Conservation (phyloP, 2,329 filamentous ascomycete species). For the Ambrosiella beaveri region DNA sequence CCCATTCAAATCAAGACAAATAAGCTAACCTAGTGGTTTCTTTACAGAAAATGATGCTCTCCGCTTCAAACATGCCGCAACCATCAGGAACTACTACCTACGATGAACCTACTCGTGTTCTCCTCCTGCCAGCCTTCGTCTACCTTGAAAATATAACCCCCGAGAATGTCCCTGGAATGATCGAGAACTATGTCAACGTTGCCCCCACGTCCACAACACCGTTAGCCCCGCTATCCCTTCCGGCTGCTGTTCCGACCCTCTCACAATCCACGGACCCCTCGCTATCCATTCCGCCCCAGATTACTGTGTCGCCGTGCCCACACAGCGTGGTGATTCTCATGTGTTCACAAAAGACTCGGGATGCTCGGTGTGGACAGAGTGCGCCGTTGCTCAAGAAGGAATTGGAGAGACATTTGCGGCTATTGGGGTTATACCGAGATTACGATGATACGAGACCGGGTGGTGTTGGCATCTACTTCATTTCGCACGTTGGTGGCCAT, state of each 20-base stretch:
- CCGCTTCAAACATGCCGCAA: constrained; percentile 77
- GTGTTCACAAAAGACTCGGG: constrained; percentile 86
- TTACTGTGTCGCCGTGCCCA: constrained; percentile 41
- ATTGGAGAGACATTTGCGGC: constrained; percentile 73
- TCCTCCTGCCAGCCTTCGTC: constrained; percentile 73
- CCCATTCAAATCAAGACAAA: neutral
- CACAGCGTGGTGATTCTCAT: constrained; percentile 79
- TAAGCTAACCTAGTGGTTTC: neutral
- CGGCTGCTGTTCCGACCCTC: constrained; percentile 19
- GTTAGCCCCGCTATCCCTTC: constrained; percentile 27
- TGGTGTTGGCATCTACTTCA: constrained; percentile 90
- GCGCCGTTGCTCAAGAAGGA: constrained; percentile 79
- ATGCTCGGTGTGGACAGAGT: constrained; percentile 85
- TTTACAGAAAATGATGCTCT: constrained; percentile 64
- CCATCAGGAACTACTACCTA: constrained; percentile 48
- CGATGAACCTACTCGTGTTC: constrained; percentile 54
- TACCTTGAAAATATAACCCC: constrained; percentile 73
- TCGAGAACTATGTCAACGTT: constrained; percentile 50
- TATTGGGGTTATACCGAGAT: constrained; percentile 71
- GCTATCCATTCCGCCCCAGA: constrained; percentile 14
- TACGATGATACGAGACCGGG: constrained; percentile 76
- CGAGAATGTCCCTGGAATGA: constrained; percentile 50
- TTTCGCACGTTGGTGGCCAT: constrained; percentile 89
- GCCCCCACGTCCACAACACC: constrained; percentile 59
- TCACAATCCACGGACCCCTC: constrained; percentile 19